phyloP scores from a whole-genome alignment of 2,329 filamentous ascomycete genomes.

The Aureobasidium sp. region DNA sequence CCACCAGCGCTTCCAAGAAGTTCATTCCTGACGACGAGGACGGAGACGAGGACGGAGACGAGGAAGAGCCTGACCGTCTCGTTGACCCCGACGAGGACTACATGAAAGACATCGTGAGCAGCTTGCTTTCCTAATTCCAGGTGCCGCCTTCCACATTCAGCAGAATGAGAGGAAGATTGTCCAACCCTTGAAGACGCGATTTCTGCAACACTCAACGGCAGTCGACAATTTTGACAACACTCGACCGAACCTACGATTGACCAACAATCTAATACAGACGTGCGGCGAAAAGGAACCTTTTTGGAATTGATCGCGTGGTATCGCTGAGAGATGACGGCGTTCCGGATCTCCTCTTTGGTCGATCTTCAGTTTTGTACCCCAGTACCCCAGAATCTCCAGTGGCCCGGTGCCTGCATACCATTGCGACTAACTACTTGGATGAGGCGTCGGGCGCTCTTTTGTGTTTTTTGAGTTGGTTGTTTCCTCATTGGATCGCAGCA shows the following conservation, averaged over 20 bases:
- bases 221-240: neutral
- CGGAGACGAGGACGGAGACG: neutral
- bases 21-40: neutral
- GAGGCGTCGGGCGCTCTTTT: neutral
- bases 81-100: neutral
- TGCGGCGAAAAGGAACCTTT: neutral
- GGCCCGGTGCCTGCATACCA: neutral
- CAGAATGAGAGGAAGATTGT: neutral
- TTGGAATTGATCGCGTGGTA: neutral
- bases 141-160: neutral
- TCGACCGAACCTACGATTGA: neutral
- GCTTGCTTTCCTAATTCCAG: neutral
- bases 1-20: neutral
- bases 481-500: neutral
- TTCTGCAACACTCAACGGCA: neutral
- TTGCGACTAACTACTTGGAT: neutral
- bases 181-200: neutral
- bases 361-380: slow-evolving; percentile 3
- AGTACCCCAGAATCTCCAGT: slow-evolving; percentile 8
- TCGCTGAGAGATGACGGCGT: neutral
- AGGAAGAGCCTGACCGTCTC: neutral
- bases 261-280: neutral
- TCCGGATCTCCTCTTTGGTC: slow-evolving; percentile 1
- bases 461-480: neutral
- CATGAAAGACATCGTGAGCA: neutral